Percentiles rank a stretch among this genome's conserved stretches.
Conservation (phyloP, 2,329 filamentous ascomycete genomes). For the Myriosclerotinia curreyana region DNA sequence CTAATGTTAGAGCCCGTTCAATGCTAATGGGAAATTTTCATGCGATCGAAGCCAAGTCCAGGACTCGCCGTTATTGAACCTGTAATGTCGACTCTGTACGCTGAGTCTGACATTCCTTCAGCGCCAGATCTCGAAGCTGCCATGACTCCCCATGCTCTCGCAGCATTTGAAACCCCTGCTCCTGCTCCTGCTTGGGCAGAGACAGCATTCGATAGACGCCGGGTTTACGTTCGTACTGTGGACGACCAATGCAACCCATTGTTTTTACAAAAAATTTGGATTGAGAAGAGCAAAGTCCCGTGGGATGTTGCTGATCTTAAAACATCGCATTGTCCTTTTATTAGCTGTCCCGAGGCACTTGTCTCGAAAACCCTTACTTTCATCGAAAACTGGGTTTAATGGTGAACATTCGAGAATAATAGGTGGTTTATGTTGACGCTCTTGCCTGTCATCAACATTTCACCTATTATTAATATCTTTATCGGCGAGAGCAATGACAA, state of each 20-base stretch:
- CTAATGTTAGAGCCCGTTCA: rapidly evolving
- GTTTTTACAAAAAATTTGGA: constrained; percentile 3
- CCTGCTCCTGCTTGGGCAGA: background rate
- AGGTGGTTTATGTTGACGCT: too few relatives aligned
- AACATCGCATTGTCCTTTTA: constrained; percentile 3
- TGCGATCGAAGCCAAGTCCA: background rate
- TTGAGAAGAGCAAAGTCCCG: background rate
- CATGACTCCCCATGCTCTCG: constrained; percentile 1
- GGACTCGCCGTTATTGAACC: background rate
- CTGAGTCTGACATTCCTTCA: background rate
- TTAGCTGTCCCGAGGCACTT: background rate
- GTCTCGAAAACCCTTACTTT: background rate
- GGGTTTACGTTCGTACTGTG: constrained; percentile 2
- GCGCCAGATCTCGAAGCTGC: background rate
- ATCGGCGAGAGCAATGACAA: too few relatives aligned
- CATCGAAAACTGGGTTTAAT: background rate
- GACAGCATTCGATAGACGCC: background rate
- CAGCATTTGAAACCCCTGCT: background rate
- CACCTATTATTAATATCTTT: too few relatives aligned
- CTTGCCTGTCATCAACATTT: background rate
- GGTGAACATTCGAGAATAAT: too few relatives aligned
- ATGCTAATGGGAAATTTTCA: background rate
- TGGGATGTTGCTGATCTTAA: background rate
- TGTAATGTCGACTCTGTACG: background rate
- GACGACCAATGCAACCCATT: background rate